These are phyloP conservation scores for Podila verticillata DNA, from an alignment of 192 early-diverging fungal genomes.

Conservation along the genomic window DNA sequence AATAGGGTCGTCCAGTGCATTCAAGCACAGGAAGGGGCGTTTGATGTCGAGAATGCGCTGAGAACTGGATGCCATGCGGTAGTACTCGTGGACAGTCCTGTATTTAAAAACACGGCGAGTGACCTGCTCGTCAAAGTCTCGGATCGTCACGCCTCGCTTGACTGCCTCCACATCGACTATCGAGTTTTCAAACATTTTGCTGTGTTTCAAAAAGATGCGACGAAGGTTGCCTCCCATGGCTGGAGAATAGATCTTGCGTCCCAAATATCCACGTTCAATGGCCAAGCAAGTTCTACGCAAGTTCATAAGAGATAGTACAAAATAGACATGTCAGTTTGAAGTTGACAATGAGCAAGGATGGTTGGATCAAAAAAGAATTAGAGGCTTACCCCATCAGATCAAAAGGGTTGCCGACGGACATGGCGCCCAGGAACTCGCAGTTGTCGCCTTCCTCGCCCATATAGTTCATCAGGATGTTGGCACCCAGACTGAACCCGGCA, in stretches of 20 bases:
- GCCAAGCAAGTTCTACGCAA: slow-evolving; percentile 46
- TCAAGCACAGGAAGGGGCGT: slow-evolving; percentile 86
- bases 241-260: slow-evolving; percentile 55
- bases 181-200: slow-evolving; percentile 29
- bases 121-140: slow-evolving; percentile 86
- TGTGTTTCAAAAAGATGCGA: slow-evolving; percentile 51
- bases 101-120: slow-evolving; percentile 82
- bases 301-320: background rate
- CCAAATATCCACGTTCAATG: slow-evolving; percentile 48
- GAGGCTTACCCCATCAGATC: slow-evolving; percentile 70
- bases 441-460: slow-evolving; percentile 84
- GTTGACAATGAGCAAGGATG: background rate
- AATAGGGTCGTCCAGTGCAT: slow-evolving; percentile 93
- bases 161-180: slow-evolving; percentile 49
- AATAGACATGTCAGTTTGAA: too few species aligned
- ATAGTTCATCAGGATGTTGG: slow-evolving; percentile 91
- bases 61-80: slow-evolving; percentile 68
- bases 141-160: slow-evolving; percentile 64
- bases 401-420: slow-evolving; percentile 89
- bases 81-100: slow-evolving; percentile 86
- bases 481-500: slow-evolving; percentile 91
- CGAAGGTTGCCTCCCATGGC: slow-evolving; percentile 61
- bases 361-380: background rate
- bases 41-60: slow-evolving; percentile 70
- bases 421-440: slow-evolving; percentile 77